Evolutionary conservation across 495 filamentous ascomycete genomes (phyloP).

Genomic region (Neurospora tetraspora): DNA sequence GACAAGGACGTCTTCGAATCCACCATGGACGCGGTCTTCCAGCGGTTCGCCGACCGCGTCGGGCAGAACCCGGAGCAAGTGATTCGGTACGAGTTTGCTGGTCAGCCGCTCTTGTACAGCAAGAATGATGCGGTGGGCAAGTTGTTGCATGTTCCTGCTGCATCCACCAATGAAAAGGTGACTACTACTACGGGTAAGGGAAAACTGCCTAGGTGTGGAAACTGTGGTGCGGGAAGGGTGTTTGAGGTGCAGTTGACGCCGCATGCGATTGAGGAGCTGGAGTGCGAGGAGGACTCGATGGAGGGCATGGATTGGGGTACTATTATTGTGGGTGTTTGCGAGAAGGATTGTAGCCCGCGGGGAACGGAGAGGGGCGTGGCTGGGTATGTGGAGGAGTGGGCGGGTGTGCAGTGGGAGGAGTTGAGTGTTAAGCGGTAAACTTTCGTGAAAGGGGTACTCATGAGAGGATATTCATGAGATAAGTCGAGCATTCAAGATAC

Average conservation of each 20-base stretch:
- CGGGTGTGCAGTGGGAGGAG: constrained; percentile 96
- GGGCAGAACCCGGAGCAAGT: constrained; percentile 90
- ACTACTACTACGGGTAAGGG: constrained; percentile 14
- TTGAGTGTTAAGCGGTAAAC: constrained; percentile 21
- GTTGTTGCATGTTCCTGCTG: constrained; percentile 30
- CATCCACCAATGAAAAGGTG: constrained; percentile 11
- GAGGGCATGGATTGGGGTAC: constrained; percentile 99
- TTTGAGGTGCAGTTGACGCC: constrained; percentile 84
- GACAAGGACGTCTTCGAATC: constrained; percentile 79
- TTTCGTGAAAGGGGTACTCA: neutral
- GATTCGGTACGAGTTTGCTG: constrained; percentile 83
- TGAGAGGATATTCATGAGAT: neutral
- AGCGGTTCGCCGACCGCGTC: constrained; percentile 79
- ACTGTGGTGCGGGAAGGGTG: constrained; percentile 64
- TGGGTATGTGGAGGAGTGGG: constrained; percentile 84
- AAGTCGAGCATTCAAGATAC: neutral
- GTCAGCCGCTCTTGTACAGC: constrained; percentile 71
- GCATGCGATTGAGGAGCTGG: constrained; percentile 81
- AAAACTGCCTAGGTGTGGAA: constrained; percentile 61
- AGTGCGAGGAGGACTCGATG: constrained; percentile 63
- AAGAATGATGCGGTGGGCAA: constrained; percentile 65
- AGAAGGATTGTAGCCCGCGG: constrained; percentile 23
- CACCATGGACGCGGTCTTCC: constrained; percentile 76
- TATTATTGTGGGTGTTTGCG: constrained; percentile 81
- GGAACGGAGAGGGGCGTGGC: constrained; percentile 17